Percentiles rank a stretch among this genome's conserved stretches.
phyloP scores from a whole-genome alignment of 2,329 filamentous ascomycete genomes.

The Coniochaeta hoffmannii region DNA sequence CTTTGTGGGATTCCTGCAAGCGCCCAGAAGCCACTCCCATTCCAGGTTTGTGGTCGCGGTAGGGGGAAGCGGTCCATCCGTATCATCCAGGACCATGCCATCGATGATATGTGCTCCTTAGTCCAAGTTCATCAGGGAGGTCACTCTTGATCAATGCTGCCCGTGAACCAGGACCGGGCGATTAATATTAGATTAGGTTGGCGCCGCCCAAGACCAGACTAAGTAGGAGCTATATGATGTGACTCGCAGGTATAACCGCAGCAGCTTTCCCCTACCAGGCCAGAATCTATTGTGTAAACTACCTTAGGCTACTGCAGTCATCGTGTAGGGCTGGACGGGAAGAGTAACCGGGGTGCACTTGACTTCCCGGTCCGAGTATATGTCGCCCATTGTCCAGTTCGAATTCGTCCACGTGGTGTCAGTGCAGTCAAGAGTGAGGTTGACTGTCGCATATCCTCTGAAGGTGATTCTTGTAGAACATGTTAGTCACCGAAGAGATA shows the following conservation, averaged over 20 bases:
- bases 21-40: no score
- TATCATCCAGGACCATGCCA: no score
- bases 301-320: slow-evolving; percentile 27
- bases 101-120: no score
- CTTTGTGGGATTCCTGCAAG: no score
- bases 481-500: background rate
- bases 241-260: background rate
- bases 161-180: no score
- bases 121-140: no score
- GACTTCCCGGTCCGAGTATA: slow-evolving; percentile 28
- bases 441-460: slow-evolving; percentile 21
- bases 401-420: slow-evolving; percentile 26
- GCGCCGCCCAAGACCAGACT: no score
- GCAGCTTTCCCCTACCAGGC: background rate
- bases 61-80: no score
- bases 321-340: slow-evolving; percentile 22
- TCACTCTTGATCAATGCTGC: no score
- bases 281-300: background rate
- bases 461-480: slow-evolving; percentile 21
- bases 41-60: no score
- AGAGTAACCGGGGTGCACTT: slow-evolving; percentile 23
- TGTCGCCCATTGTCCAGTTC: slow-evolving; percentile 30
- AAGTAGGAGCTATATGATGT: no score
- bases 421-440: slow-evolving; percentile 27
- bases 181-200: no score